phyloP scores from a whole-genome alignment of 345 rosid genomes.

The Eucalyptus erythrocorys region DNA sequence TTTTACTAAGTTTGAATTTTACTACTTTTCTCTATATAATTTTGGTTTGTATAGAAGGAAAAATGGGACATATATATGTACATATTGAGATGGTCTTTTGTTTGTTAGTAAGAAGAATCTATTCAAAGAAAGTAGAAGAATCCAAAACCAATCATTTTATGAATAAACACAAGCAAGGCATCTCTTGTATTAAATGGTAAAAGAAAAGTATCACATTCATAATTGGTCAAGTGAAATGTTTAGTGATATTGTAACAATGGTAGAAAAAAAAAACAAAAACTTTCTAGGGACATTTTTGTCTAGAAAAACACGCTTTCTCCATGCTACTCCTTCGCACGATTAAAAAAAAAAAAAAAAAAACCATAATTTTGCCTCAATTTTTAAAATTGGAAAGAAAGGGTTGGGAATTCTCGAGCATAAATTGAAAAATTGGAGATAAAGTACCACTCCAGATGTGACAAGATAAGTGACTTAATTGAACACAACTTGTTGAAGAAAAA shows the following conservation, averaged over 20 bases:
- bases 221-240: no score
- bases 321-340: not conserved
- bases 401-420: not conserved
- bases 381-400: no score
- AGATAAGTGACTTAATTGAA: not conserved
- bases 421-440: no score
- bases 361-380: no score
- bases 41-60: not conserved
- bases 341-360: no score
- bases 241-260: not conserved
- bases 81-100: not conserved
- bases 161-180: not conserved
- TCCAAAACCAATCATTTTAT: not conserved
- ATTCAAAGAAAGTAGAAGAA: not conserved
- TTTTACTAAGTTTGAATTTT: not conserved
- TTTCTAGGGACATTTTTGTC: not conserved
- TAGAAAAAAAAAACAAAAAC: rapidly evolving
- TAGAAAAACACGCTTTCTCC: not conserved
- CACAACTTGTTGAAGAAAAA: no score
- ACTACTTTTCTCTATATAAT: not conserved
- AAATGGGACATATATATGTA: no score
- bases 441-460: not conserved
- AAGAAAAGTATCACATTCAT: not conserved
- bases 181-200: not conserved
- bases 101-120: no score